These are phyloP conservation scores for Russula vinacea DNA, from an alignment of 768 basidiomycete genomes.

Conservation along the genomic window DNA sequence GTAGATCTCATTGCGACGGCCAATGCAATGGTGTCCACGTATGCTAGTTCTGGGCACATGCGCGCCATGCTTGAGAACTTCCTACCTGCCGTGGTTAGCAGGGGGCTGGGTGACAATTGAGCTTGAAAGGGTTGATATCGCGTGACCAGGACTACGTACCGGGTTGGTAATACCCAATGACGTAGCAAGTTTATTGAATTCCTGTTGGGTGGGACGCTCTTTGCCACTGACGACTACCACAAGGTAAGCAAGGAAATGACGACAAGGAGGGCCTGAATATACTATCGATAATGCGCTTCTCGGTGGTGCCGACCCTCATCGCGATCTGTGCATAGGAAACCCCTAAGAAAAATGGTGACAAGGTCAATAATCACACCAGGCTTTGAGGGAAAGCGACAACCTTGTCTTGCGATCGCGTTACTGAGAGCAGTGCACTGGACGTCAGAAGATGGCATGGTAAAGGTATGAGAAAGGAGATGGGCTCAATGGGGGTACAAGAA, in stretches of 20 bases:
- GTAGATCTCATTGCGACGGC: background rate
- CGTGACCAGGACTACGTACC: slow-evolving; percentile 32
- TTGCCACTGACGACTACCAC: slow-evolving; percentile 49
- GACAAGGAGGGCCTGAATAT: slow-evolving; percentile 3
- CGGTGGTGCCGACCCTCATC: slow-evolving; percentile 39
- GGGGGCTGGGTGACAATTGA: slow-evolving; percentile 30
- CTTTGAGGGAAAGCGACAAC: slow-evolving; percentile 36
- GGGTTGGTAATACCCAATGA: background rate
- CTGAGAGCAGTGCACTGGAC: slow-evolving; percentile 59
- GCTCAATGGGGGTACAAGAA: too few species aligned
- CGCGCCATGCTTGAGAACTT: background rate
- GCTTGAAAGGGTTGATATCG: background rate
- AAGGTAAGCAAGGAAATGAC: background rate
- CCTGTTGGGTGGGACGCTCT: slow-evolving; percentile 43
- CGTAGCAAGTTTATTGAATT: slow-evolving; percentile 49
- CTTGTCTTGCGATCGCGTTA: slow-evolving; percentile 47
- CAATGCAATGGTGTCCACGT: background rate
- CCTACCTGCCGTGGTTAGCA: slow-evolving; percentile 33
- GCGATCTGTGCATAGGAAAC: slow-evolving; percentile 52
- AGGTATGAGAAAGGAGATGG: slow-evolving; percentile 4
- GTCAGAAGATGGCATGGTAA: slow-evolving; percentile 44
- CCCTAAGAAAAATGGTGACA: slow-evolving; percentile 37
- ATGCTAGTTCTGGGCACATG: background rate
- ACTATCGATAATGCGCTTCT: slow-evolving; percentile 56
- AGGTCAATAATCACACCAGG: background rate